Base-by-base conservation (phyloP, 2,329 filamentous ascomycete species). In the Aureobasidium namibiae region DNA sequence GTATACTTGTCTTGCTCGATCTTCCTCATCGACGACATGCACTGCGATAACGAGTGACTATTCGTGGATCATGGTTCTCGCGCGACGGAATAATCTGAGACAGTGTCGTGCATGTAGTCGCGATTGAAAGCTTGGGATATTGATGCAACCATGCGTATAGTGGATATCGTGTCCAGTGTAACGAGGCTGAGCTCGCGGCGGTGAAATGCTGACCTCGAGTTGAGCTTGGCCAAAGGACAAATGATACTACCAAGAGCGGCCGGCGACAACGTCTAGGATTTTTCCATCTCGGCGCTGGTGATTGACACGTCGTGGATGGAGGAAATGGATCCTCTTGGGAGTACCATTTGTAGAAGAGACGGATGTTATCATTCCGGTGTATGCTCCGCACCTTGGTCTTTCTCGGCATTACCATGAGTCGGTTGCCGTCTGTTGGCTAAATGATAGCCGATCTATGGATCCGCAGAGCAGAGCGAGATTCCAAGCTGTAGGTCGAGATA, bases 351-450 rank as follows among this genome's bases (percentile, higher is more conserved):
- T 18, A 33, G 36, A 31, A 4, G 23, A 42, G 38, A 54, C 50
- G 50, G 50, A 54, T 41, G 36, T 54, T 54, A 14, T 42, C 24
- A 21, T 33, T 42, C 38, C 50, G 36, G 50, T 54, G 50, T 38
- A 33, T 31, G 36, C 50, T 53, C 50, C 50, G 36, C 50, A 42
- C 38, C 26, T 9, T 31, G 23, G 16, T 21, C 18, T 48, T 21
- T 21, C 38, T 54, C 36, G 50, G 38, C 50, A 39, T 38, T 23
- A 29, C 26, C 48, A 49, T 18, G 29, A 23, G 16, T 49, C 31
- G 45, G 13, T 11, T n/a, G 23, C 31, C 46, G 34, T 9, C 4
- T 41, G 13, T 52, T 54, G 50, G 50, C 50, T 54, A 54, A 54
- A 54, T 41, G 26, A 21, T 21, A 33, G 24, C 24, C 16, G 41